Conservation (phyloP, 306 rosid genomes). For the Citrullus amarus region DNA sequence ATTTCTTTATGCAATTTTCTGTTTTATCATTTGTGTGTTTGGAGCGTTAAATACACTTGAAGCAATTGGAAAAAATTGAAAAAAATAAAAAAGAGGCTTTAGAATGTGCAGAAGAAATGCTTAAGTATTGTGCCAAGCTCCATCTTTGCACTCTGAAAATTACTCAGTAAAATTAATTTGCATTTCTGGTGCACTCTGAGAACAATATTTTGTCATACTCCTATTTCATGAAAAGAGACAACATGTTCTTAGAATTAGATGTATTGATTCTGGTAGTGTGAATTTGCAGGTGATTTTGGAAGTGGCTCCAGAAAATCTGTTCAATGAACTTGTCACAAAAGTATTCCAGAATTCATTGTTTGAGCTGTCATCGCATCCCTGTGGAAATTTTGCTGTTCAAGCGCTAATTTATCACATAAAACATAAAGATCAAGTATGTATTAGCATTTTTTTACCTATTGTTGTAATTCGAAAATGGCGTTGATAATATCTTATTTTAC, state of each 20-base stretch:
- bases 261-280: constrained; percentile 1
- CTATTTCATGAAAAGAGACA: neutral
- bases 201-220: neutral
- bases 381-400: constrained; percentile 87
- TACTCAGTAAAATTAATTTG: neutral
- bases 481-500: neutral
- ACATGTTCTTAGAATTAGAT: neutral
- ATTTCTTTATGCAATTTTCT: neutral
- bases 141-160: neutral
- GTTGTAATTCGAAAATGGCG: neutral
- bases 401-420: constrained; percentile 64
- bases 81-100: neutral
- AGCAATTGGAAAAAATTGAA: neutral
- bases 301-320: constrained; percentile 75
- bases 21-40: neutral
- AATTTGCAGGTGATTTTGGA: constrained; percentile 79
- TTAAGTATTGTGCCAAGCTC: neutral
- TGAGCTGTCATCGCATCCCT: constrained; percentile 66
- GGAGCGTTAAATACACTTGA: neutral
- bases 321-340: constrained; percentile 48
- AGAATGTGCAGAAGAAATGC: neutral
- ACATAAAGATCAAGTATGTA: constrained; percentile 45
- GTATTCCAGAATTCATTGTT: constrained; percentile 60
- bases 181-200: neutral
- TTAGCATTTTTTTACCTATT: neutral